Percentiles rank a stretch among this genome's conserved stretches.
These are phyloP conservation scores for Neoboletus magnificus DNA, from an alignment of 768 basidiomycete species.

Conservation along the genomic window DNA sequence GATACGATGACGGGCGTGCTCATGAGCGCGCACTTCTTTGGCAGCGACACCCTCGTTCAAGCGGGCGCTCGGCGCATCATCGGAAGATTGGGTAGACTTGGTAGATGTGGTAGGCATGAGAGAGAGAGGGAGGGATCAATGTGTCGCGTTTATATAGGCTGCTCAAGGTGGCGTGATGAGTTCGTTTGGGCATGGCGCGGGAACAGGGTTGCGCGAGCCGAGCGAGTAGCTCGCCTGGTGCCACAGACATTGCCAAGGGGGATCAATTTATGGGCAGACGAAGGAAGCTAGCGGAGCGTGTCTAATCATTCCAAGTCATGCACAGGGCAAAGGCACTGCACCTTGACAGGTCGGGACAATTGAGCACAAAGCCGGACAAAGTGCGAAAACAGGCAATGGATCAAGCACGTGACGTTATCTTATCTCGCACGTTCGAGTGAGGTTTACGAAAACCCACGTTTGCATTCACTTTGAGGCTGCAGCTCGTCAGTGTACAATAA, in stretches of 20 bases:
- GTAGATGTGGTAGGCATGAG: constrained; percentile 31
- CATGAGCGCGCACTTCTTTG: constrained; percentile 32
- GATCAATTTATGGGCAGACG: constrained; percentile 2
- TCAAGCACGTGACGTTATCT: constrained; percentile 22
- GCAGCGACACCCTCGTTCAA: constrained; percentile 14
- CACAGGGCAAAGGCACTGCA: constrained; percentile 23
- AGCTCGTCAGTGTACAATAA: constrained; percentile 27
- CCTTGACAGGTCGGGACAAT: constrained; percentile 10
- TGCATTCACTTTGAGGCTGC: constrained; percentile 15
- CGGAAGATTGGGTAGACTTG: constrained; percentile 15
- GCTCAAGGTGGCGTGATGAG: constrained; percentile 21
- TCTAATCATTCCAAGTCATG: constrained; percentile 16
- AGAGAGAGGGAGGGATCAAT: constrained; percentile 1
- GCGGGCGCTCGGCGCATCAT: constrained; percentile 19
- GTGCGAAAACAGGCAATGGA: constrained; percentile 14
- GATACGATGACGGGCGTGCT: constrained; percentile 33
- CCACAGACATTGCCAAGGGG: neutral
- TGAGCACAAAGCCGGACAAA: constrained; percentile 3
- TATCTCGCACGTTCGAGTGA: constrained; percentile 21
- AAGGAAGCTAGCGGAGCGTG: constrained; percentile 5
- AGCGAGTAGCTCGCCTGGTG: constrained; percentile 7
- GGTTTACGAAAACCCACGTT: constrained; percentile 2
- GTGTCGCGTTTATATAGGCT: constrained; percentile 31
- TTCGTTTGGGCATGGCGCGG: constrained; percentile 20
- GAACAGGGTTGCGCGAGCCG: constrained; percentile 17